Evolutionary conservation across 805 yeast genomes (phyloP).

Genomic region (Sugiyamaella chiloensis): DNA sequence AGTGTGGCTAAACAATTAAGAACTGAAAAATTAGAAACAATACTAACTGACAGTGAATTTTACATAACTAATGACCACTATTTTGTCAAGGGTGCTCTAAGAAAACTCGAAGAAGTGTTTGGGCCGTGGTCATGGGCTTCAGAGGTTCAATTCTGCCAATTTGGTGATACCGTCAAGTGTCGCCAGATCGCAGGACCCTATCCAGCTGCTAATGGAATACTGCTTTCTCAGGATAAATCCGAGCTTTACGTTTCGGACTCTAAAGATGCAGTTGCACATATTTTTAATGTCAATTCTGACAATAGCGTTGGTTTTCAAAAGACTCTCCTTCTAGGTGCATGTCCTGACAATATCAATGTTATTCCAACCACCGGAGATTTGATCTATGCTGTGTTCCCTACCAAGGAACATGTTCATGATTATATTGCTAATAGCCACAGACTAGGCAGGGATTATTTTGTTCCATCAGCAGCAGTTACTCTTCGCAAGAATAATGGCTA

Average conservation of each 20-base stretch:
- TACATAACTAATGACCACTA: conserved; percentile 15
- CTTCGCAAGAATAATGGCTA: not conserved
- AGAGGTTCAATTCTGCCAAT: conserved; percentile 8
- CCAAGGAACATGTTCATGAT: conserved; percentile 8
- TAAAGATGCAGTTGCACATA: conserved; percentile 22
- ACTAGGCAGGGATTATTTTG: conserved; percentile 3
- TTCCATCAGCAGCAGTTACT: conserved; percentile 6
- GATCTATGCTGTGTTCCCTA: conserved; percentile 7
- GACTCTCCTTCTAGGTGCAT: not conserved
- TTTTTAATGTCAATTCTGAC: not conserved
- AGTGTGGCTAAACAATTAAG: not conserved
- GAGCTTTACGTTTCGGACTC: conserved; percentile 18
- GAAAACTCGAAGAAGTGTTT: conserved; percentile 9
- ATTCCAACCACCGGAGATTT: conserved; percentile 7
- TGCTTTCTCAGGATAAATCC: conserved; percentile 1
- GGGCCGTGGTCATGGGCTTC: conserved; percentile 18
- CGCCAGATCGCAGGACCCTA: conserved; percentile 1
- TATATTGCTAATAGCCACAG: conserved; percentile 8
- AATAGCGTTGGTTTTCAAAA: not conserved
- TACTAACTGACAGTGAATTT: conserved; percentile 6
- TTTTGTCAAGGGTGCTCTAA: conserved; percentile 6
- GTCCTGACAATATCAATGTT: conserved; percentile 5
- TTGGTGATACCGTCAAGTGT: conserved; percentile 1
- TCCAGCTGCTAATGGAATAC: conserved; percentile 10
- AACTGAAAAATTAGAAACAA: not conserved